phyloP scores from a whole-genome alignment of 2,329 filamentous ascomycete species.

The Pseudocercospora vitis region DNA sequence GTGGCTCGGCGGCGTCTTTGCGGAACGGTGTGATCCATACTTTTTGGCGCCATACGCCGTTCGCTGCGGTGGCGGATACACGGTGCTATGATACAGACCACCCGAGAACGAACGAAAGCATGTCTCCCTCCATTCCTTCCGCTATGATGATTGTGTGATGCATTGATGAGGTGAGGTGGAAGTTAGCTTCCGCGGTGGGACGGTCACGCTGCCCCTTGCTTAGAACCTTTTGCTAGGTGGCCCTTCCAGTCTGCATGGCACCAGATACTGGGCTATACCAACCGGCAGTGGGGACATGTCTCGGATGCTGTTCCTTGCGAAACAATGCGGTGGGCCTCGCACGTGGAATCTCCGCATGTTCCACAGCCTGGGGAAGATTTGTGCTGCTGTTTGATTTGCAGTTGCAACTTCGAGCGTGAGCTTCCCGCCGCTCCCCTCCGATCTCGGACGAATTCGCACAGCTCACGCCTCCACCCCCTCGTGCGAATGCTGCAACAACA shows the following conservation, averaged over 20 bases:
- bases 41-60: neutral
- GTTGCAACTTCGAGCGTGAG: neutral
- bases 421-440: neutral
- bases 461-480: neutral
- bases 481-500: neutral
- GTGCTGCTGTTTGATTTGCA: too few relatives aligned
- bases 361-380: neutral
- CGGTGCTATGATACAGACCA: neutral
- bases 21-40: neutral
- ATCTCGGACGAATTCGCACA: neutral
- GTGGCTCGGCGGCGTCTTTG: neutral
- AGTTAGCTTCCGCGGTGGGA: constrained; percentile 1
- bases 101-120: neutral
- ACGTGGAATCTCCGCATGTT: neutral
- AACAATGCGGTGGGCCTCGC: neutral
- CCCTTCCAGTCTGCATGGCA: too few relatives aligned
- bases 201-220: constrained; percentile 4
- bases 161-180: neutral
- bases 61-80: neutral
- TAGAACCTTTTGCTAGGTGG: neutral
- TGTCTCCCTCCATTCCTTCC: neutral
- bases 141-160: neutral
- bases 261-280: neutral
- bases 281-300: neutral
- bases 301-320: neutral